Percentiles rank a stretch among this genome's conserved stretches.
Evolutionary conservation across 2,329 filamentous ascomycete species (phyloP).

Genomic region (Phaeophleospora eucalypticola): DNA sequence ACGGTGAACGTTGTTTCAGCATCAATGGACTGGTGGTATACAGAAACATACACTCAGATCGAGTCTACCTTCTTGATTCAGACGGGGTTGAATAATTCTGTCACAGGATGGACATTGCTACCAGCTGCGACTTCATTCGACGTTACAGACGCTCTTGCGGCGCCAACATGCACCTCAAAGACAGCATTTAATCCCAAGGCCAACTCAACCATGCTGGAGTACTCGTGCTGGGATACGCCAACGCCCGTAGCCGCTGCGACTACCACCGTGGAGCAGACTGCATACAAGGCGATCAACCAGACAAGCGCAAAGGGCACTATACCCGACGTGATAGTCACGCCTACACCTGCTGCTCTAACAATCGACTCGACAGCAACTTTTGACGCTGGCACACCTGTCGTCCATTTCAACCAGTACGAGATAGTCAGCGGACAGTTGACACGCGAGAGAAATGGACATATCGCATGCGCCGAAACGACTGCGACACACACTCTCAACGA

Average conservation of each 20-base stretch:
- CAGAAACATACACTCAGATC: constrained; percentile 29
- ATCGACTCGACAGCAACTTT: constrained; percentile 22
- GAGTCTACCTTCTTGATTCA: constrained; percentile 32
- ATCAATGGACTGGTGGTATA: constrained; percentile 35
- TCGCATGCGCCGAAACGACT: constrained; percentile 32
- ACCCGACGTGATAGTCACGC: constrained; percentile 28
- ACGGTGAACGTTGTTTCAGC: constrained; percentile 34
- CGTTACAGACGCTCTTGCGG: constrained; percentile 28
- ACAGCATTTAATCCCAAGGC: constrained; percentile 19
- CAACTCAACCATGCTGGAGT: constrained; percentile 15
- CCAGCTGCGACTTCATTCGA: constrained; percentile 32
- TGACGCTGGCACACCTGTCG: constrained; percentile 36
- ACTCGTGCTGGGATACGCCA: constrained; percentile 25
- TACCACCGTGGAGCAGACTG: constrained; percentile 29
- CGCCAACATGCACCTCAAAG: constrained; percentile 24
- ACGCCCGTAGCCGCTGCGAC: constrained; percentile 31
- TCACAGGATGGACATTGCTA: constrained; percentile 31
- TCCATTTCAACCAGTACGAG: constrained; percentile 43
- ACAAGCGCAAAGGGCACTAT: constrained; percentile 27
- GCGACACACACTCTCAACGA: constrained; percentile 33
- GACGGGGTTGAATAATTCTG: constrained; percentile 24
- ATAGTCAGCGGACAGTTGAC: constrained; percentile 33
- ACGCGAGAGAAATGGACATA: constrained; percentile 26
- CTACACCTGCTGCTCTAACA: constrained; percentile 28
- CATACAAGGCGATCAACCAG: constrained; percentile 24